Evolutionary conservation across 768 basidiomycete species (phyloP).

Genomic region (Solioccasus polychromus): DNA sequence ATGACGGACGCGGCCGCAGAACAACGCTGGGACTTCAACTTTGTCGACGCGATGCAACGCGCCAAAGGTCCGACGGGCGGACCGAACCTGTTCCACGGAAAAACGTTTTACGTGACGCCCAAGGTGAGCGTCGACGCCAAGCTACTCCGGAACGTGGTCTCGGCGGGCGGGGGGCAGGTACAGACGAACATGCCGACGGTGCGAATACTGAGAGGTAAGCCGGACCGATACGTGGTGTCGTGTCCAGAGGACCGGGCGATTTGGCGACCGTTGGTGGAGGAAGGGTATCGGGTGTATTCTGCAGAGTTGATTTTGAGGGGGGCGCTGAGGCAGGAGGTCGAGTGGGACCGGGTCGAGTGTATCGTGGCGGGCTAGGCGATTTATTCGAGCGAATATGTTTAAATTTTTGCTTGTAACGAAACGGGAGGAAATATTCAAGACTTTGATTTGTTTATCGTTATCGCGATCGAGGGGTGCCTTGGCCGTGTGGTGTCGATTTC

Average conservation of each 20-base stretch:
- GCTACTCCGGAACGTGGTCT: constrained; percentile 66
- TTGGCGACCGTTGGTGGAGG: constrained; percentile 60
- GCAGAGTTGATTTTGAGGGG: constrained; percentile 65
- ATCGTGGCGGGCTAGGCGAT: constrained; percentile 12
- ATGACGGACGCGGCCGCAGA: constrained; percentile 64
- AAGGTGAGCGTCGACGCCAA: constrained; percentile 57
- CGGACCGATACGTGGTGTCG: constrained; percentile 61
- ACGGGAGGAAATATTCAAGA: too few species aligned
- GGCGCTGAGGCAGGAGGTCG: constrained; percentile 63
- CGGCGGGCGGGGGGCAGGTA: constrained; percentile 71
- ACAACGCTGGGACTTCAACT: constrained; percentile 60
- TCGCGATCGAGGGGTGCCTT: too few species aligned
- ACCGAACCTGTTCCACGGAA: constrained; percentile 53
- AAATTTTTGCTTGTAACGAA: too few species aligned
- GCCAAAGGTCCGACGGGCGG: constrained; percentile 48
- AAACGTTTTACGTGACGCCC: constrained; percentile 73
- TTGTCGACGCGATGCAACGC: constrained; percentile 56
- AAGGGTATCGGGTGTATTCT: constrained; percentile 58
- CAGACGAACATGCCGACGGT: constrained; percentile 46
- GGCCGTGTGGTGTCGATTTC: too few species aligned
- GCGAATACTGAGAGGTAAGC: constrained; percentile 50
- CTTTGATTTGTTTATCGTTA: too few species aligned
- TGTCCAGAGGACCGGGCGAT: constrained; percentile 59
- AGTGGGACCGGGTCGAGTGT: constrained; percentile 49
- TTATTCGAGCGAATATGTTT: too few species aligned